Evolutionary conservation across 202 grass and related monocot species (phyloP).

Genomic region (Cymbopogon flexuosus): DNA sequence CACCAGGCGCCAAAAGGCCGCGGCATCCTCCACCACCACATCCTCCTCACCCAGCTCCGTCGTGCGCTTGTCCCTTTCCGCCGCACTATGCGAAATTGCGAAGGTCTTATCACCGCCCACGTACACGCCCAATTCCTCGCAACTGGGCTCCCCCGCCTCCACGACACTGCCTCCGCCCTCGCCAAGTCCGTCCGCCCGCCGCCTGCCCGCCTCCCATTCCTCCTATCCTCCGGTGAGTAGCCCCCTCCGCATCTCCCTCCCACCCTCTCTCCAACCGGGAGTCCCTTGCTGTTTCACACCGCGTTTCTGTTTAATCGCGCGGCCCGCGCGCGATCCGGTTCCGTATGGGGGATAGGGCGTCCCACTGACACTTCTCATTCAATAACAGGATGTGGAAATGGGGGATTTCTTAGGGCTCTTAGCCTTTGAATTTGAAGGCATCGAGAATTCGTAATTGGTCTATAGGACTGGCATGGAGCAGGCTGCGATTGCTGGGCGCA

Average conservation of each 20-base stretch:
- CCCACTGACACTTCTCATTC: not conserved
- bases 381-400: not conserved
- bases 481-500: not conserved
- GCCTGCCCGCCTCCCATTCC: not conserved
- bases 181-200: not conserved
- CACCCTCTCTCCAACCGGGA: not conserved
- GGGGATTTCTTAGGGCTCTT: not conserved
- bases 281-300: not conserved
- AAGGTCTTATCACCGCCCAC: constrained; percentile 22
- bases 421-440: too few species aligned
- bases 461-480: not conserved
- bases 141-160: not conserved
- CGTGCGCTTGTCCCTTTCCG: constrained; percentile 15
- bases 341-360: not conserved
- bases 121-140: not conserved
- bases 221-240: not conserved
- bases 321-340: not conserved
- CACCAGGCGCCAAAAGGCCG: constrained; percentile 32
- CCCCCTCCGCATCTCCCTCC: too few species aligned
- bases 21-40: constrained; percentile 36
- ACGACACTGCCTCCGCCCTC: not conserved
- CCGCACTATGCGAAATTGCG: not conserved
- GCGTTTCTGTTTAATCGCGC: not conserved
- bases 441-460: not conserved
- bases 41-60: not conserved